phyloP scores from a whole-genome alignment of 805 yeast genomes.

The Metschnikowia henanensis region DNA sequence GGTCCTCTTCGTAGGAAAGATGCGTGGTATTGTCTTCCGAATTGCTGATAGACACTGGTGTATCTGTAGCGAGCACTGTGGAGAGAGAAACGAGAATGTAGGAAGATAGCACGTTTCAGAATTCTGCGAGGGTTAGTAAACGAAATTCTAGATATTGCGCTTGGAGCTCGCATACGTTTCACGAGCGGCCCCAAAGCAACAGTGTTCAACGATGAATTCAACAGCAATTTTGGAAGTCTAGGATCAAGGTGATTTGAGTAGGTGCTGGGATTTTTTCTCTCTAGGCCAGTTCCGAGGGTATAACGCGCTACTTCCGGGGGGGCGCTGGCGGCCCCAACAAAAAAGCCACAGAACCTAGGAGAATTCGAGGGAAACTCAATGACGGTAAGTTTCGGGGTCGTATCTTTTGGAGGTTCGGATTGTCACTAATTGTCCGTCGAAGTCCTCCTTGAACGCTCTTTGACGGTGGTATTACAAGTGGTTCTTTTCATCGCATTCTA shows the following conservation, averaged over 20 bases:
- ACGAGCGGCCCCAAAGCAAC: no score
- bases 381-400: no score
- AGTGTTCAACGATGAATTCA: no score
- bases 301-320: conserved; percentile 13
- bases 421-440: no score
- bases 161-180: conserved; percentile 11
- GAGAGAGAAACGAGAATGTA: conserved; percentile 7
- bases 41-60: conserved; percentile 2
- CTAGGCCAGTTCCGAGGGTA: conserved; percentile 5
- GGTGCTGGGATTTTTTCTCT: not conserved
- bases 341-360: not conserved
- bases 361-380: no score
- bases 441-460: no score
- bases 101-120: conserved; percentile 11
- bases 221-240: no score
- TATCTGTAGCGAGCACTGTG: conserved; percentile 8
- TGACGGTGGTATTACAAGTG: no score
- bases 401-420: no score
- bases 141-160: conserved; percentile 1
- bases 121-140: conserved; percentile 10
- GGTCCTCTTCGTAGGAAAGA: conserved; percentile 1
- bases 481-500: no score
- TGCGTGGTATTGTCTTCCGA: conserved; percentile 1
- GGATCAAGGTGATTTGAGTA: no score
- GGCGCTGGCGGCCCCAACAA: conserved; percentile 9